Evolutionary conservation across 495 filamentous ascomycete species (phyloP), one percentile per base, ranked within the genome.

Genomic region (Neurospora sp.): DNA sequence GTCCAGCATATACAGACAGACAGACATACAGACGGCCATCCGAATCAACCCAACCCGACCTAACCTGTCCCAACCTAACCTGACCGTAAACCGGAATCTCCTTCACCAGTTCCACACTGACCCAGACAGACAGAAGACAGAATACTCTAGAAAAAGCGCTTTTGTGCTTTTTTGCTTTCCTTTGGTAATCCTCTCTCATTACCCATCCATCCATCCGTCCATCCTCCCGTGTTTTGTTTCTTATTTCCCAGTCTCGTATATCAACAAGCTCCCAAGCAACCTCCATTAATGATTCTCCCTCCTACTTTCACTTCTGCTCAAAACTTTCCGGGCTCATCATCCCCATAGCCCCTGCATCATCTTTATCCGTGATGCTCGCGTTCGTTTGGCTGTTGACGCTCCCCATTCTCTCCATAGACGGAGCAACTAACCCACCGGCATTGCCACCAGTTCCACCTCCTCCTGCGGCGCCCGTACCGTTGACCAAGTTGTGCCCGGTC

Each of bases 261-360:
- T n/a, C 17, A 45, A n/a, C 42, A 6, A 45, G 19, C 8, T 24
- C 9, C 45, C 43, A 54, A 28, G 10, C 45, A 24, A 59, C 48
- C 48, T 62, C 54, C 54, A 62, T 62, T 62, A 62, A 62, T 31
- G 4, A 62, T 31, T 11, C 21, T 13, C 45, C 8, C 19, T 31
- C 17, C 69, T 71, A 76, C 74, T 17, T 73, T 73, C 69, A 77
- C 73, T 75, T 74, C 39, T 78, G 83, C 76, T 88, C 86, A 70
- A 91, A 85, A 76, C 88, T 90, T 79, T 91, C 89, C 9, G 89
- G 89, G 75, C 88, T 90, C 86, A 91, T 91, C 86, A 90, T 90
- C 21, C 88, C 88, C 54, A 83, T 81, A 62, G 54, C 54, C 54
- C 54, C 54, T 0, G 82, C 83, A 43, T 85, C 86, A 39, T 85